These are phyloP conservation scores for Pythium dissotocum DNA, from an alignment of 352 stramenopile genomes.

Conservation along the genomic window DNA sequence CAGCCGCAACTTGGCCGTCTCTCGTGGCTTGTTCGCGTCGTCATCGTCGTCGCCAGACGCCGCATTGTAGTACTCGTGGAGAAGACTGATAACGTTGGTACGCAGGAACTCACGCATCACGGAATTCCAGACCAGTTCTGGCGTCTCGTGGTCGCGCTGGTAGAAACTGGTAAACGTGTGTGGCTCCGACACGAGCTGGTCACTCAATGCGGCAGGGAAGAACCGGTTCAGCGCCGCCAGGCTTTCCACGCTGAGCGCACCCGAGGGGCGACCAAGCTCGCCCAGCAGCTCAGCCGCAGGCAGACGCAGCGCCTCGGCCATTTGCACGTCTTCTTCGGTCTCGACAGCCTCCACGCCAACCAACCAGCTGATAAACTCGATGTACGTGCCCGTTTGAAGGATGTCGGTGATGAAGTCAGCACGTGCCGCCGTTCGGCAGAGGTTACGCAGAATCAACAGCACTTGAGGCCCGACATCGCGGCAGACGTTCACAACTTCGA, in stretches of 20 bases:
- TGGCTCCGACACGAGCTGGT: conserved; percentile 53
- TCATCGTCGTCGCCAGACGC: conserved; percentile 21
- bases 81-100: conserved; percentile 61
- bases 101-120: conserved; percentile 86
- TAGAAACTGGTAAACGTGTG: conserved; percentile 60
- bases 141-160: conserved; percentile 89
- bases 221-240: conserved; percentile 61
- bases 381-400: conserved; percentile 66
- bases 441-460: conserved; percentile 65
- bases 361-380: conserved; percentile 82
- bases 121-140: conserved; percentile 94
- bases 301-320: conserved; percentile 53
- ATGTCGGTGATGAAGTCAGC: conserved; percentile 58
- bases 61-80: conserved; percentile 75
- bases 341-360: conserved; percentile 64
- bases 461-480: conserved; percentile 52
- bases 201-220: conserved; percentile 64
- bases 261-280: conserved; percentile 53
- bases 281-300: conserved; percentile 64
- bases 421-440: conserved; percentile 52
- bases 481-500: conserved; percentile 70
- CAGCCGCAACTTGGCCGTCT: conserved; percentile 39
- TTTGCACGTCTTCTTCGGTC: conserved; percentile 60
- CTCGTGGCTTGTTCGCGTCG: conserved; percentile 3
- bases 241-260: conserved; percentile 50